Conservation (phyloP, 495 filamentous ascomycete genomes). For the Trypethelium eluteriae region DNA sequence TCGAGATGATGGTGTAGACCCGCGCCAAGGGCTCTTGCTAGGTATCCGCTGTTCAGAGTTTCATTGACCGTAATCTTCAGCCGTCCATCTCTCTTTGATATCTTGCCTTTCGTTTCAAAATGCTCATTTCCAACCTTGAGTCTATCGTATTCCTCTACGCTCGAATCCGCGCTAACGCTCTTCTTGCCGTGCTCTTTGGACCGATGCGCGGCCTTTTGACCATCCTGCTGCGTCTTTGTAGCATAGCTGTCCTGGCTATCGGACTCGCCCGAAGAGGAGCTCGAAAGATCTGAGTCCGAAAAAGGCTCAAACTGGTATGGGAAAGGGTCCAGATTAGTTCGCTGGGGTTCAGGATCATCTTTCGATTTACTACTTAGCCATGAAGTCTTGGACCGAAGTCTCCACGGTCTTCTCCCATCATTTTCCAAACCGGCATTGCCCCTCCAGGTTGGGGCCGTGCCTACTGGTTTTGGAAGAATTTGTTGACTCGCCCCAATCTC, state of each 20-base stretch:
- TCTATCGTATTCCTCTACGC: conserved; percentile 22
- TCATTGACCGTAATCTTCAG: conserved; percentile 64
- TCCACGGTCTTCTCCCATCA: background rate
- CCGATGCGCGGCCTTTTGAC: background rate
- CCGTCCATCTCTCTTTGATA: conserved; percentile 61
- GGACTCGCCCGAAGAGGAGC: conserved; percentile 12
- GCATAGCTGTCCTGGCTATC: background rate
- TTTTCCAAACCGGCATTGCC: background rate
- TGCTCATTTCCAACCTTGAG: conserved; percentile 56
- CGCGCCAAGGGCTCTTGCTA: conserved; percentile 61
- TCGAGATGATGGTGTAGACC: conserved; percentile 41
- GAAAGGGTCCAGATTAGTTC: conserved; percentile 11
- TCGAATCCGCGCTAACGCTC: conserved; percentile 8
- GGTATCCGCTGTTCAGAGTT: conserved; percentile 55
- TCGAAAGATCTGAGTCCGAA: conserved; percentile 17
- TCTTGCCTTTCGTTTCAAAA: conserved; percentile 56
- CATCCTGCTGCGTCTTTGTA: background rate
- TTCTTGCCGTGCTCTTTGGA: background rate
- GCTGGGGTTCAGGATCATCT: background rate
- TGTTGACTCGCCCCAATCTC: too few species aligned
- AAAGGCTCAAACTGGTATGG: conserved; percentile 21
- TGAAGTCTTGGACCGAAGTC: conserved; percentile 5
- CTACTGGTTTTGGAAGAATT: background rate
- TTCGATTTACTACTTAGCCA: background rate
- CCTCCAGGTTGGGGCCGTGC: conserved; percentile 1